Evolutionary conservation across 2,329 filamentous ascomycete species (phyloP), one percentile per base, ranked within the genome.

Genomic region (Epicoccum sorghinum): DNA sequence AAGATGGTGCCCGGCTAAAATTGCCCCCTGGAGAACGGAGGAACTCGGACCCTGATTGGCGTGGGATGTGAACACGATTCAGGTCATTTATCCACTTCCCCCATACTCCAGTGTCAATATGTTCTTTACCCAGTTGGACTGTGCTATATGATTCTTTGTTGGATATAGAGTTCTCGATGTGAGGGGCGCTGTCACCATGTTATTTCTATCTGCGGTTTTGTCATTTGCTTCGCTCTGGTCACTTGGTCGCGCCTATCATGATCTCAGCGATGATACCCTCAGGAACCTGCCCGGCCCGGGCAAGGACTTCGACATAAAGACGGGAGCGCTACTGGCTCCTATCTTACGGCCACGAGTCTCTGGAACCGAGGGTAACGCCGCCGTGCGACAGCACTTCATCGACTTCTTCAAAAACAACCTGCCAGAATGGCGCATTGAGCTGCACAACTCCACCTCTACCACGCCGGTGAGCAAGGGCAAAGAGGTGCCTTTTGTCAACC

Each of bases 301-400:
- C 58, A 64, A 73, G 52, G 90, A 93, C 75, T 96, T 98, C 72
- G 86, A 97, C 74, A 92, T 96, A 64, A 78, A 89, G 58, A 83
- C 80, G 22, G 92, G 93, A 60, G 81, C 85, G 7, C 82, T 99
- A 18, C 83, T 99, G 35, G 84, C 93, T 4, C 95, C 93, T 0
- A 95, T 99, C 64, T 80, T 99, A 47, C 86, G 89, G 36, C 88
- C 93, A 2, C 89, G 95, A 57, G 93, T 99, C 0, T 90, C 95
- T 2, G 95, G 93, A 6, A 96, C 92, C 0, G 80, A 87, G 3
- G 91, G 91, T 25, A 91, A 88, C 18, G 73, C 78, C n/a, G 83
- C 83, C 43, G 91, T 91, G 7, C 89, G 93, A 62, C 82, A 86
- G 44, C 93, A 98, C 78, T 92, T 99, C 69, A 82, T 89, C 67